These are phyloP conservation scores for Aspergillus campestris DNA, from an alignment of 495 filamentous ascomycete species.

Conservation along the genomic window DNA sequence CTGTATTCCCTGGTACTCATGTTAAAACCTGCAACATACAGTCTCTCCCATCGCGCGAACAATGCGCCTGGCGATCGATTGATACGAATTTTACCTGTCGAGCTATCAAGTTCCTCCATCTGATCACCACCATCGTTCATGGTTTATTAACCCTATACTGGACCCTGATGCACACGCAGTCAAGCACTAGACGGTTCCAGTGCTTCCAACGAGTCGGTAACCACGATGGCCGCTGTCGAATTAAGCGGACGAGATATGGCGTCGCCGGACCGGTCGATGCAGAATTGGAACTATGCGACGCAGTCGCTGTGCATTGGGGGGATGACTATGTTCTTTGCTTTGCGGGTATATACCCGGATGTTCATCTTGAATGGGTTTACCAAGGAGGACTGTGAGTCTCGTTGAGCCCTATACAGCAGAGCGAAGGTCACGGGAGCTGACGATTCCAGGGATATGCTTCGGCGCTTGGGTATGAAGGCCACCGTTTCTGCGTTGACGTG, in stretches of 20 bases:
- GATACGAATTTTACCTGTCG: too few species aligned
- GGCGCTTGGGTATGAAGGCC: slow-evolving; percentile 6
- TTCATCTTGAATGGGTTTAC: slow-evolving; percentile 17
- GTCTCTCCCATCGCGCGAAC: too few species aligned
- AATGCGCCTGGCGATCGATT: too few species aligned
- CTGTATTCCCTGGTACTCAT: too few species aligned
- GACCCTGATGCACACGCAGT: too few species aligned
- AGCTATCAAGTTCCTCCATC: too few species aligned
- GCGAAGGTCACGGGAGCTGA: not conserved
- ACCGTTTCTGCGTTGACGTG: too few species aligned
- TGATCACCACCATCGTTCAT: too few species aligned
- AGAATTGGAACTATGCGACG: slow-evolving; percentile 17
- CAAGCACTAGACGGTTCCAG: too few species aligned
- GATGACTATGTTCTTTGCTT: slow-evolving; percentile 18
- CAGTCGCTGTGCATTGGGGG: slow-evolving; percentile 20
- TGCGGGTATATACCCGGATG: slow-evolving; percentile 17
- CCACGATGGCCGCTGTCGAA: not conserved
- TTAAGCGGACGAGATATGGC: slow-evolving; percentile 1
- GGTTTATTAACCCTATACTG: too few species aligned
- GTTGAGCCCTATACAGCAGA: not conserved
- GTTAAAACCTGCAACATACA: too few species aligned
- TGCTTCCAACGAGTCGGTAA: too few species aligned
- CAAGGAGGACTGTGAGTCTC: slow-evolving; percentile 23
- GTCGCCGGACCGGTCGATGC: slow-evolving; percentile 8
- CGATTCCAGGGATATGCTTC: slow-evolving; percentile 1